Base-by-base conservation (phyloP, 768 basidiomycete species). In the Leucocoprinus sp. region DNA sequence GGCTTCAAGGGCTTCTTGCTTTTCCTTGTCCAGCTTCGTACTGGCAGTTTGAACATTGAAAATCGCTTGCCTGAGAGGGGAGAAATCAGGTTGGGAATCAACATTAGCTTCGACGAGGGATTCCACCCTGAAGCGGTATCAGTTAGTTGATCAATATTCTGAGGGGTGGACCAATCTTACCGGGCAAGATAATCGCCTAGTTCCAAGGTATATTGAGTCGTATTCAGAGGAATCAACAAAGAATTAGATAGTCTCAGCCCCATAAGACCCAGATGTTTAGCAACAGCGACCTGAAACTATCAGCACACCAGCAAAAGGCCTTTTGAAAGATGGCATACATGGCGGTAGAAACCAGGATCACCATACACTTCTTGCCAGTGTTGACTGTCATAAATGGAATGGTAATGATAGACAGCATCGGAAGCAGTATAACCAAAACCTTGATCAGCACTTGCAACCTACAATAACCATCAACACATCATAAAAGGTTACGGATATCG, bases 361-460 rank as follows among this genome's bases (percentile, higher is more conserved):
- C 73, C 84, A 50, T 83, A 91, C 42, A 72, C 56, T 52, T 85
- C 80, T 59, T 84, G 82, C 80, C 81, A 93, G 38, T 66, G 62
- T 50, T 79, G 71, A 19, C 74, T 76, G 58, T 91, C 87, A 54
- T 84, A 90, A 48, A 86, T 72, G 2, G 80, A 83, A 56, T 77
- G 80, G 54, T 90, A 91, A 59, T 90, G 87, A 53, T 87, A 89
- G 2, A 70, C 68, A 9, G 84, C 71, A 53, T 84, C 84, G 12
- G 65, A 68, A 1, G 62, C 60, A n/a, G 71, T 63, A 19, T 34
- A 38, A 15, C 56, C 51, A 58, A 71, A 69, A 59, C 72, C 69
- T 54, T 67, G 62, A 43, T 73, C 64, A 4, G 64, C 55, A 48
- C 69, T 72, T 19, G 75, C 68, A 26, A 76, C 62, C 67, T 57